Evolutionary conservation across 768 basidiomycete species (phyloP), one percentile per base, ranked within the genome.

Genomic region (Suillus tomentosus): DNA sequence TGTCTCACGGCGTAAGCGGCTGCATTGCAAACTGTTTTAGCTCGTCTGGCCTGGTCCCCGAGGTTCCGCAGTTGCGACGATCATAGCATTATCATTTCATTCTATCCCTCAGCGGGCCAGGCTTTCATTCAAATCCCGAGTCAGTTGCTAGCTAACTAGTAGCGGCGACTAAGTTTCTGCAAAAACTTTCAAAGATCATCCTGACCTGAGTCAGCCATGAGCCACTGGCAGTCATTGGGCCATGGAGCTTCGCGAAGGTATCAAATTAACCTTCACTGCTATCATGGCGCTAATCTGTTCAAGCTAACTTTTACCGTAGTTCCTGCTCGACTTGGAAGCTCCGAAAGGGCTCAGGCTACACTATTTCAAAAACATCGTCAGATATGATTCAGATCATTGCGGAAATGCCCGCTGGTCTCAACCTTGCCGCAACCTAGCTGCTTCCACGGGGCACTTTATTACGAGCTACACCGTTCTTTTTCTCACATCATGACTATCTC

Each of bases 1-100:
- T 10, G 62, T 65, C 62, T 65, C 65, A 65, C 59, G n/a, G 40
- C 11, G 17, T 31, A 31, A 31, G 31, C 31, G 31, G 31, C 31
- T 31, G 31, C 31, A 31, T 31, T 31, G 31, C 31, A 31, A 1
- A 31, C 31, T 7, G 31, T 31, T 31, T 31, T 31, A 31, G 31
- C 31, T 31, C 5, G 31, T 9, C 43, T 43, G 7, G 50, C 8
- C 50, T 51, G 50, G 51, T 7, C 48, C 4, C 13, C 24, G 48
- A 19, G 17, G 19, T 43, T 48, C 15, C 31, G 51, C 31, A 34
- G 19, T 34, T 10, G 24, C 9, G 14, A 14, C 13, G 11, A 14
- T 50, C 50, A 50, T 50, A 50, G 48, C 48, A 24, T 50, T 14
- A 14, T 48, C 22, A n/a, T 43, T 50, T 50, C 48, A 50, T 50